Conservation (phyloP, 164 flowering plant species). For the Stephania cephalantha region DNA sequence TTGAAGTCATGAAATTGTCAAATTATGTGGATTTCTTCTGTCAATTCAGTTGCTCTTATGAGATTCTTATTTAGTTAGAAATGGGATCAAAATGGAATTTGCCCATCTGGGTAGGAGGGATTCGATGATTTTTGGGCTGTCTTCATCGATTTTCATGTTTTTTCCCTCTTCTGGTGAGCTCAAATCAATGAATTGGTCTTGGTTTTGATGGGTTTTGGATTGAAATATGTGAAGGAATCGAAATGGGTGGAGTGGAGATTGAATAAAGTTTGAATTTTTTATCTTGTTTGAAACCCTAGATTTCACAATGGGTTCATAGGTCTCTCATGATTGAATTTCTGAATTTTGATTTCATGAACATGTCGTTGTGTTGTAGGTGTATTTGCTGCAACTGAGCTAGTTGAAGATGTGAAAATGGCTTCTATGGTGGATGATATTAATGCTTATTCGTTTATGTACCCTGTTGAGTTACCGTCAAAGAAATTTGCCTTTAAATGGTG, state of each 20-base stretch:
- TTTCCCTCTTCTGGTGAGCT: slow-evolving; percentile 41
- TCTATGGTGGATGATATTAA: slow-evolving; percentile 69
- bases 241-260: not conserved
- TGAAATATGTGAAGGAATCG: not conserved
- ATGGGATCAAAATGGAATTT: slow-evolving; percentile 14
- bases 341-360: too few species aligned
- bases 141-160: slow-evolving; percentile 34
- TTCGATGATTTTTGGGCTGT: slow-evolving; percentile 44
- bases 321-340: too few species aligned
- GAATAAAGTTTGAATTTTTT: not conserved
- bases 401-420: slow-evolving; percentile 53
- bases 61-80: too few species aligned
- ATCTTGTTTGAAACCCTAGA: not conserved
- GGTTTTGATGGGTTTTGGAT: not conserved
- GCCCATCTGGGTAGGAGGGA: slow-evolving; percentile 38
- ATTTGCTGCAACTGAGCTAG: slow-evolving; percentile 34
- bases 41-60: too few species aligned
- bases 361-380: slow-evolving; percentile 4
- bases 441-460: slow-evolving; percentile 78
- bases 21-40: too few species aligned
- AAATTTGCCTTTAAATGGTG: slow-evolving; percentile 82
- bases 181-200: not conserved
- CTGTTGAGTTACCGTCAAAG: slow-evolving; percentile 54
- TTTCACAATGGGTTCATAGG: not conserved
- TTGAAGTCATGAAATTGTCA: too few species aligned